phyloP scores from a whole-genome alignment of 352 stramenopile species.

The Phytophthora pinifolia region DNA sequence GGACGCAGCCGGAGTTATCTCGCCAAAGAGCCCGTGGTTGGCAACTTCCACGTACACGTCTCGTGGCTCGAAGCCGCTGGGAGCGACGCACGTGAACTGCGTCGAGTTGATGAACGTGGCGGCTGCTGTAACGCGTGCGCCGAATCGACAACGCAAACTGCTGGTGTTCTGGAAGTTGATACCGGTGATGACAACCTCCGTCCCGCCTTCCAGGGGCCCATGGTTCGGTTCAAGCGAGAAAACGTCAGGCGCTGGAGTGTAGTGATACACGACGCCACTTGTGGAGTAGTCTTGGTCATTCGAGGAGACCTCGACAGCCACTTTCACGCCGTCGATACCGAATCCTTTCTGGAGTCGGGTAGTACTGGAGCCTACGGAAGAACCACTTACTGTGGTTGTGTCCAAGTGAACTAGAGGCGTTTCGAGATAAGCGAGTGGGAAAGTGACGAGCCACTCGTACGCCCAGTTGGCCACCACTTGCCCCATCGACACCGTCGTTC shows the following conservation, averaged over 20 bases:
- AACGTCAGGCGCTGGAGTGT: conserved; percentile 67
- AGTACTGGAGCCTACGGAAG: conserved; percentile 10
- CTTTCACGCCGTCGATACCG: conserved; percentile 50
- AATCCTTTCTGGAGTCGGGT: conserved; percentile 35
- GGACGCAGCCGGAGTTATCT: conserved; percentile 1
- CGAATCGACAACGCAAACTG: conserved; percentile 71
- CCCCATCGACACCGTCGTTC: conserved; percentile 47
- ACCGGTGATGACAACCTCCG: conserved; percentile 75
- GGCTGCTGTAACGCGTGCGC: conserved; percentile 39
- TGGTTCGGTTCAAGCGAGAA: conserved; percentile 59
- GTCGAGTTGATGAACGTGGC: conserved; percentile 65
- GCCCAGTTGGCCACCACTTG: conserved; percentile 24
- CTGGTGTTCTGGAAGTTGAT: conserved; percentile 78
- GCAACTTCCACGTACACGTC: conserved; percentile 66
- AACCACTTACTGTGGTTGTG: conserved; percentile 18
- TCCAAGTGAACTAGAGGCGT: conserved; percentile 39
- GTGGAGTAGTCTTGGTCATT: conserved; percentile 81
- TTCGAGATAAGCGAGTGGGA: conserved; percentile 36
- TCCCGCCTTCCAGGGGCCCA: conserved; percentile 79
- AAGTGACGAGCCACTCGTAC: conserved; percentile 51
- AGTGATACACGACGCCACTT: conserved; percentile 61
- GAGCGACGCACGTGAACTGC: conserved; percentile 71
- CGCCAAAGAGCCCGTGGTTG: conserved; percentile 52
- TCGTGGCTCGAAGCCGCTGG: conserved; percentile 33
- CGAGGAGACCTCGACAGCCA: conserved; percentile 87